These are phyloP conservation scores for Paraphoma chrysanthemicola DNA, from an alignment of 2,329 filamentous ascomycete species.

Conservation along the genomic window DNA sequence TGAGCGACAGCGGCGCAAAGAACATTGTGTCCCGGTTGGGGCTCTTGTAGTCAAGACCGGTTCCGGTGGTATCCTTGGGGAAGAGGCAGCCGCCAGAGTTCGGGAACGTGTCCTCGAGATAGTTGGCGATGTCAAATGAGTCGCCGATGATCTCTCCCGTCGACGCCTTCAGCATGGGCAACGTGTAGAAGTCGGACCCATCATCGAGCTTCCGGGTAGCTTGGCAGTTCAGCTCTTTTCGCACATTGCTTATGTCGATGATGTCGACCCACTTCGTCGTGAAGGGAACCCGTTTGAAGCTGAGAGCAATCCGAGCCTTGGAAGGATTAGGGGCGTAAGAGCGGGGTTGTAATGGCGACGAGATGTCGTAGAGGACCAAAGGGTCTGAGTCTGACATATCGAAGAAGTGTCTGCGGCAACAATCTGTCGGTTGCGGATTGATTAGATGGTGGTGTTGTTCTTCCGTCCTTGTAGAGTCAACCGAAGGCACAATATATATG, in stretches of 20 bases:
- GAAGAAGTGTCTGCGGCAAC: not conserved
- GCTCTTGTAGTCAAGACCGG: constrained; percentile 39
- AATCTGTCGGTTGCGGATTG: no score
- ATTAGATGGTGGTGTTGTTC: no score
- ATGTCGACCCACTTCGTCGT: constrained; percentile 62
- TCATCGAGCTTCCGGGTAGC: constrained; percentile 63
- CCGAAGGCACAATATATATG: no score
- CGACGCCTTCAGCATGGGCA: constrained; percentile 63
- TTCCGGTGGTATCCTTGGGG: constrained; percentile 36
- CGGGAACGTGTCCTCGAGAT: constrained; percentile 63
- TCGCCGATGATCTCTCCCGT: constrained; percentile 61
- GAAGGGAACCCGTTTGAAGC: constrained; percentile 58
- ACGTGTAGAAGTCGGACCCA: constrained; percentile 65
- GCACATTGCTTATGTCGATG: constrained; percentile 56
- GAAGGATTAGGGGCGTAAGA: constrained; percentile 59
- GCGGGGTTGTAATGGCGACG: constrained; percentile 46
- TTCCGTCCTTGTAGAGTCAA: no score
- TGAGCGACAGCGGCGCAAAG: constrained; percentile 31
- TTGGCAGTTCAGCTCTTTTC: constrained; percentile 54
- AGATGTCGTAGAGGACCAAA: constrained; percentile 59
- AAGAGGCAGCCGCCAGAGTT: constrained; percentile 58
- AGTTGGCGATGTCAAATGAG: constrained; percentile 70
- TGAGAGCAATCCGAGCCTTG: constrained; percentile 59
- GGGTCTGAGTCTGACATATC: constrained; percentile 32
- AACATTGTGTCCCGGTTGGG: constrained; percentile 29